phyloP scores from a whole-genome alignment of 257 asterid species.

The Solanum tacnaense region DNA sequence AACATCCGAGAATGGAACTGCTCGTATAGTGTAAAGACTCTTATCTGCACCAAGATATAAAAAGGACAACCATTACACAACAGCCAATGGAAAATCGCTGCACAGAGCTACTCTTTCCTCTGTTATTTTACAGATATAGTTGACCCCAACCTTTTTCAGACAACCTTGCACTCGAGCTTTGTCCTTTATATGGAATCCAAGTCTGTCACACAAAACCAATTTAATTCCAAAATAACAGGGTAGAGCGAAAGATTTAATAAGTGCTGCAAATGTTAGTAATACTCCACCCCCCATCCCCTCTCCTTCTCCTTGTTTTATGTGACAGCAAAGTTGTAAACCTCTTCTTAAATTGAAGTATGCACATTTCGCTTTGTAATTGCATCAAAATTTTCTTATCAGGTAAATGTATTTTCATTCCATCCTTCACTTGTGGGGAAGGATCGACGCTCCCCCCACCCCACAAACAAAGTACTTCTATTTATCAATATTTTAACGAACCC shows the following conservation, averaged over 20 bases:
- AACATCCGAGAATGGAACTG: slow-evolving; percentile 71
- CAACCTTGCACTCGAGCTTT: slow-evolving; percentile 60
- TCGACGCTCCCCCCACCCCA: not conserved
- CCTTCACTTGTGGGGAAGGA: not conserved
- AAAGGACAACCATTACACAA: slow-evolving; percentile 7
- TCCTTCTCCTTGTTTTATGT: not conserved
- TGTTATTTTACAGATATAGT: not conserved
- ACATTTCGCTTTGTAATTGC: not conserved
- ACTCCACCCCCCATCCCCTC: not conserved
- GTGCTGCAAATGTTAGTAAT: not conserved
- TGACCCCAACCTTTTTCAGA: slow-evolving; percentile 70
- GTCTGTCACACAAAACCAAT: slow-evolving; percentile 38
- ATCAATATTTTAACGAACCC: not conserved
- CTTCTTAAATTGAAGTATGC: not conserved
- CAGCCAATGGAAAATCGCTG: not conserved
- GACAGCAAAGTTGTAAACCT: not conserved
- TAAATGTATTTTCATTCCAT: not conserved
- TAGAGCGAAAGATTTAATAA: not conserved
- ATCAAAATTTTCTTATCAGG: not conserved
- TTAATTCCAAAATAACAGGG: not conserved
- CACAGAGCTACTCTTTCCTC: not conserved
- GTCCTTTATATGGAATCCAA: slow-evolving; percentile 99
- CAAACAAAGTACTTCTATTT: not conserved
- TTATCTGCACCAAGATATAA: slow-evolving; percentile 53
- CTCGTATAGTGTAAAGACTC: slow-evolving; percentile 76